These are phyloP conservation scores for Xerocomus minutiporus DNA, from an alignment of 1,284 basidiomycete species.

Conservation along the genomic window DNA sequence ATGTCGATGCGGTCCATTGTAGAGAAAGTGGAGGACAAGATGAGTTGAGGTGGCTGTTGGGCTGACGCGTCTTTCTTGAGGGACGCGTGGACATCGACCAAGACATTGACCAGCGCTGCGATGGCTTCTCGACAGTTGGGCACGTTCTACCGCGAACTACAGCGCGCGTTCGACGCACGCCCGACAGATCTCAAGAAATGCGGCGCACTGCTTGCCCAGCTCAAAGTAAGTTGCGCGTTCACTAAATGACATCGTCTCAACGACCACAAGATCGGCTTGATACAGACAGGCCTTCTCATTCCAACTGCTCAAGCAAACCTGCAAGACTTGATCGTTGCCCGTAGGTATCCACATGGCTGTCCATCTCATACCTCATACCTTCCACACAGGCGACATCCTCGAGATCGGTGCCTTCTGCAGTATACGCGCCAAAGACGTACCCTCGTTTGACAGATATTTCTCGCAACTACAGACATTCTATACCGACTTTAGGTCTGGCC, in stretches of 20 bases:
- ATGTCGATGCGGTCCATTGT: conserved; percentile 70
- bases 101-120: conserved; percentile 14
- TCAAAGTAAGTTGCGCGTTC: conserved; percentile 53
- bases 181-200: conserved; percentile 65
- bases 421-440: conserved; percentile 81
- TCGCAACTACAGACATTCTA: conserved; percentile 92
- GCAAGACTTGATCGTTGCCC: conserved; percentile 65
- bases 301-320: conserved; percentile 55
- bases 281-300: conserved; percentile 71
- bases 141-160: conserved; percentile 55
- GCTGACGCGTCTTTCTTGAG: conserved; percentile 59
- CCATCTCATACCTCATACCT: not conserved
- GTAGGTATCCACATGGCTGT: conserved; percentile 40
- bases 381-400: conserved; percentile 78
- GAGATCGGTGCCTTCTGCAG: conserved; percentile 95
- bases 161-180: conserved; percentile 55
- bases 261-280: conserved; percentile 64
- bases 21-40: conserved; percentile 13
- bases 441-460: conserved; percentile 94
- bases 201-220: conserved; percentile 56
- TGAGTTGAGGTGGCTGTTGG: conserved; percentile 19
- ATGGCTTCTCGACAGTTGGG: conserved; percentile 54
- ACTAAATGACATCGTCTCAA: conserved; percentile 1
- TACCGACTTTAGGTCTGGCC: conserved; percentile 70
- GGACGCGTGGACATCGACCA: conserved; percentile 22